Percentiles rank a stretch among this genome's conserved stretches.
Evolutionary conservation across 108 stramenopile species (phyloP).

Genomic region (Cyclotella sp.): DNA sequence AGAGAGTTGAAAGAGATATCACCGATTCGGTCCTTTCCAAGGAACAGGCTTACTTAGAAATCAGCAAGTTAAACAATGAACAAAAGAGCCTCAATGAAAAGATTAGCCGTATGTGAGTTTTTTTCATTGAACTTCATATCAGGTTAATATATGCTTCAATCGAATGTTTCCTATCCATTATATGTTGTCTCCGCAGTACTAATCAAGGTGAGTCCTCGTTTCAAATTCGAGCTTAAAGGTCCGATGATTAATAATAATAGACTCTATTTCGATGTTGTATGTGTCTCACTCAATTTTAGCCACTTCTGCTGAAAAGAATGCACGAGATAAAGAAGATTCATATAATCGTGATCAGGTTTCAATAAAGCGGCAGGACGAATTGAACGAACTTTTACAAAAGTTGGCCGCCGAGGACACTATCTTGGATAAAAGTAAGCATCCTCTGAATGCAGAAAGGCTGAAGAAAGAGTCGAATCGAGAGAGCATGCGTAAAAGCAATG

Average conservation of each 20-base stretch:
- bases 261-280: no score
- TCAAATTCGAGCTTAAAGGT: no score
- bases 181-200: slow-evolving; percentile 7
- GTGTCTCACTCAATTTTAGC: background rate
- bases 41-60: slow-evolving; percentile 61
- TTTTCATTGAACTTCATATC: no score
- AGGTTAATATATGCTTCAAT: background rate
- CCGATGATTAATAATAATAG: no score
- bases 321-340: slow-evolving; percentile 69
- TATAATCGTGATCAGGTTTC: slow-evolving; percentile 66
- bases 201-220: background rate
- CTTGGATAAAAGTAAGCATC: slow-evolving; percentile 58
- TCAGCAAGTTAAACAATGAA: slow-evolving; percentile 76
- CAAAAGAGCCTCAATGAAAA: slow-evolving; percentile 59
- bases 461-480: slow-evolving; percentile 56
- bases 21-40: slow-evolving; percentile 53
- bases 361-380: slow-evolving; percentile 53
- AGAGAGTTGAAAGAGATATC: slow-evolving; percentile 68
- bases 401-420: slow-evolving; percentile 51
- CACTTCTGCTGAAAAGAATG: slow-evolving; percentile 56
- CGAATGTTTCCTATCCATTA: background rate
- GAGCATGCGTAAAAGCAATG: slow-evolving; percentile 39
- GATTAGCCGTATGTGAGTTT: slow-evolving; percentile 29
- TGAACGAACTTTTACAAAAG: slow-evolving; percentile 54
- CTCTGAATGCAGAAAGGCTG: slow-evolving; percentile 52